Base-by-base conservation (phyloP, 208 protist genomes). In the Trypanosoma platydactyli region DNA sequence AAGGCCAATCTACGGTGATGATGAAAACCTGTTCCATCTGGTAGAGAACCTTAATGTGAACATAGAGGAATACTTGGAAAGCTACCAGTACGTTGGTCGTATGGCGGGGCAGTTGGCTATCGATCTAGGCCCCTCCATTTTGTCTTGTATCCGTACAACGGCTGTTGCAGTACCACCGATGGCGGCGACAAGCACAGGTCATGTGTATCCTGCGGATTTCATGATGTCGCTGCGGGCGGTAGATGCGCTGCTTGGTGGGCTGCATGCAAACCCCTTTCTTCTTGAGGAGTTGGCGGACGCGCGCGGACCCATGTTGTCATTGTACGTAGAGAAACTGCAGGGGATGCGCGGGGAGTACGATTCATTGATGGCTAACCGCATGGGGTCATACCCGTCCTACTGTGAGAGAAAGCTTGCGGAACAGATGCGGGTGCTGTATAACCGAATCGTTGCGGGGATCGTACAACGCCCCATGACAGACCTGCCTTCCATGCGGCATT, bases 31-130 rank as follows among this genome's bases (percentile, higher is more conserved):
- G 13, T 45, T 61, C 18, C 54, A 48, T 1, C 22, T 80, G 2
- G 71, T 81, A n/a, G 53, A 59, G 12, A 56, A 64, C 22, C 59
- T 83, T 33, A 88, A 83, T 48, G 61, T 66, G 24, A 60, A 79
- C 49, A 83, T 88, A 71, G 76, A 81, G 50, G 54, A 57, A 24
- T 88, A 88, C 33, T 54, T 83, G 3, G 51, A 74, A n/a, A 64
- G 59, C 18, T 76, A 78, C 42, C 35, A 59, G 29, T 73, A 72
- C 67, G 52, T 68, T 77, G 51, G 74, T 13, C 61, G 53, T 7
- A 73, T 69, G 5, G 80, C 76, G 13, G 76, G 69, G 22, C 80
- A 78, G 40, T 27, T 86, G 38, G 79, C 73, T 27, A 55, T 82
- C 15, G 80, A 86, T 49, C 65, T 83, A 0, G 76, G 80, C 11